phyloP scores from a whole-genome alignment of 2,329 filamentous ascomycete genomes.

The Chalara sp. region DNA sequence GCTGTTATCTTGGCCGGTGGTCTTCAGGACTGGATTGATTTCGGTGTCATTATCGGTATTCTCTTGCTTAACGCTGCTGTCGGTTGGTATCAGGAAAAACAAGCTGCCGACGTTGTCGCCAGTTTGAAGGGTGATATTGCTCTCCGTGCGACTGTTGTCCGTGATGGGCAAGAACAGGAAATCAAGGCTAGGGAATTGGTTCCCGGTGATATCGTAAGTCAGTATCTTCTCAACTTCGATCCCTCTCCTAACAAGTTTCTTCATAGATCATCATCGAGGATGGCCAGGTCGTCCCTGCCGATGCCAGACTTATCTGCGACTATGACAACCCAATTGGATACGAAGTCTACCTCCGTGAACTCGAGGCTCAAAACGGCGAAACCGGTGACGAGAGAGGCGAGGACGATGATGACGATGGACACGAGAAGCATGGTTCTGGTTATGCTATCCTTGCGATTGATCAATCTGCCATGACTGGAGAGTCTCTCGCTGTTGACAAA shows the following conservation, averaged over 20 bases:
- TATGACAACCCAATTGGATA: slow-evolving; percentile 63
- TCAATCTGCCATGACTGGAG: slow-evolving; percentile 76
- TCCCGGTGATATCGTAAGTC: slow-evolving; percentile 65
- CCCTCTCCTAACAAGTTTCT: background rate
- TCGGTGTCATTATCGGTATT: slow-evolving; percentile 73
- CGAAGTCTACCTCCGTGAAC: slow-evolving; percentile 59
- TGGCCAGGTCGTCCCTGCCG: slow-evolving; percentile 63
- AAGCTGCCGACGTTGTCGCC: slow-evolving; percentile 70
- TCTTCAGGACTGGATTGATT: slow-evolving; percentile 70
- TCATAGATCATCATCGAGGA: slow-evolving; percentile 61
- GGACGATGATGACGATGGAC: slow-evolving; percentile 51
- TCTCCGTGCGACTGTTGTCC: slow-evolving; percentile 63
- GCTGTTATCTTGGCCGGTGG: slow-evolving; percentile 67
- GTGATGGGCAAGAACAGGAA: slow-evolving; percentile 59
- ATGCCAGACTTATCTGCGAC: slow-evolving; percentile 66
- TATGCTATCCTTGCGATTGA: slow-evolving; percentile 65
- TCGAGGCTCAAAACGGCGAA: slow-evolving; percentile 52
- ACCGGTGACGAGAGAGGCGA: slow-evolving; percentile 47
- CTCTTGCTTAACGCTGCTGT: slow-evolving; percentile 68
- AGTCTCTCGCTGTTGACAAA: slow-evolving; percentile 72
- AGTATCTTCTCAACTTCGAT: background rate
- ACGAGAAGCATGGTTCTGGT: slow-evolving; percentile 46
- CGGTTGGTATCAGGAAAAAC: slow-evolving; percentile 78
- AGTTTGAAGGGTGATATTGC: slow-evolving; percentile 72
- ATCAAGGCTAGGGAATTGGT: slow-evolving; percentile 71